Percentiles rank a stretch among this genome's conserved stretches.
These are phyloP conservation scores for Limnanthes douglasii DNA, from an alignment of 345 rosid genomes.

Conservation along the genomic window DNA sequence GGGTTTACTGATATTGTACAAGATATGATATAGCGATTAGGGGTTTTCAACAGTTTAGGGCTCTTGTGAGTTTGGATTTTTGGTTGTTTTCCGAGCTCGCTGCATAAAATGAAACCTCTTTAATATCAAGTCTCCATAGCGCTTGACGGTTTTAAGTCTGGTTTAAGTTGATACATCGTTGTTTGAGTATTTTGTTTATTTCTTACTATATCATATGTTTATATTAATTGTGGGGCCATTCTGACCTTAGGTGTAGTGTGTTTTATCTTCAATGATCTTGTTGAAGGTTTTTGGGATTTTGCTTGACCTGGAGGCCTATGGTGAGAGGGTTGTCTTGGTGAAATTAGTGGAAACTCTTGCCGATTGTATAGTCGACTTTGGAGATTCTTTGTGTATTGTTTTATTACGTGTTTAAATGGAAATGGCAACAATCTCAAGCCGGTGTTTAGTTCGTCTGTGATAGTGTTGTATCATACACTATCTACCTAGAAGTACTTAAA, in stretches of 20 bases:
- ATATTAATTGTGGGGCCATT: conserved; percentile 6
- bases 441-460: conserved; percentile 76
- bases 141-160: too few species aligned
- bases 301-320: conserved; percentile 70
- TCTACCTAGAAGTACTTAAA: conserved; percentile 35
- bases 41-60: too few species aligned
- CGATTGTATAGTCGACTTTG: conserved; percentile 6
- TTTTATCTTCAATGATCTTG: conserved; percentile 74
- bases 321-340: conserved; percentile 72
- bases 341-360: conserved; percentile 8
- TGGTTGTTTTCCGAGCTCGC: too few species aligned
- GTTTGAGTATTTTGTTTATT: too few species aligned
- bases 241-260: conserved; percentile 13
- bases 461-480: conserved; percentile 69
- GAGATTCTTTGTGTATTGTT: conserved; percentile 18
- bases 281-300: conserved; percentile 78
- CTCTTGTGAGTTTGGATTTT: too few species aligned
- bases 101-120: too few species aligned
- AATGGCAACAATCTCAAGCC: conserved; percentile 70
- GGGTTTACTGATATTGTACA: too few species aligned
- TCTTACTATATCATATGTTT: too few species aligned
- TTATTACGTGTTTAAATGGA: conserved; percentile 58
- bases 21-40: too few species aligned
- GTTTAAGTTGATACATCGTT: too few species aligned
- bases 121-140: too few species aligned